Percentiles rank a stretch among this genome's conserved stretches.
Conservation (phyloP, 2,329 filamentous ascomycete species). For the Colletotrichum costaricense region DNA sequence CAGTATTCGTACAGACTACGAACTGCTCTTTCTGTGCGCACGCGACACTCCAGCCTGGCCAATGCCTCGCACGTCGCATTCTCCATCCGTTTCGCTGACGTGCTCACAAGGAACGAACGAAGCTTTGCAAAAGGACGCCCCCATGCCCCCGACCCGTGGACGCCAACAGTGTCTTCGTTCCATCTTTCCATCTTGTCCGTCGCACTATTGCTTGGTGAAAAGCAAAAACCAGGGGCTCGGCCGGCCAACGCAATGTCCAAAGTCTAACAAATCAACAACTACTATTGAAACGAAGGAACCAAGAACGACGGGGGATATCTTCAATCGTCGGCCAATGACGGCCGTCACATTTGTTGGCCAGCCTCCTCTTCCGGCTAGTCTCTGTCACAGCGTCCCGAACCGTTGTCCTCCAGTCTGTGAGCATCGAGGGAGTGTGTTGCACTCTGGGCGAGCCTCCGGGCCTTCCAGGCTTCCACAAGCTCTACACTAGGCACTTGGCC, state of each 20-base stretch:
- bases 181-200: background rate
- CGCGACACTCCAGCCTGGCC: slow-evolving; percentile 16
- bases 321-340: slow-evolving; percentile 16
- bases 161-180: background rate
- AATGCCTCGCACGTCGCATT: slow-evolving; percentile 18
- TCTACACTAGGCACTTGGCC: slow-evolving; percentile 13
- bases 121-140: background rate
- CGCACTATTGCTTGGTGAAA: slow-evolving; percentile 11
- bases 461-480: background rate
- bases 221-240: background rate
- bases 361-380: slow-evolving; percentile 23
- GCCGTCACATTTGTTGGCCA: slow-evolving; percentile 7
- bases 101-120: slow-evolving; percentile 7
- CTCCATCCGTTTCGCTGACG: slow-evolving; percentile 21
- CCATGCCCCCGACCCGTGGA: background rate
- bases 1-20: background rate
- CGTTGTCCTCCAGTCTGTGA: slow-evolving; percentile 29
- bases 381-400: slow-evolving; percentile 32
- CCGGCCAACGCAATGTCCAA: background rate
- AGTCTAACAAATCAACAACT: background rate
- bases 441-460: background rate
- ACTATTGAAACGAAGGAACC: slow-evolving; percentile 26
- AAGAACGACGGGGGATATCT: slow-evolving; percentile 13
- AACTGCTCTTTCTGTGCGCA: slow-evolving; percentile 13
- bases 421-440: slow-evolving; percentile 9